phyloP scores from a whole-genome alignment of 306 rosid genomes.

The Trifolium repens region DNA sequence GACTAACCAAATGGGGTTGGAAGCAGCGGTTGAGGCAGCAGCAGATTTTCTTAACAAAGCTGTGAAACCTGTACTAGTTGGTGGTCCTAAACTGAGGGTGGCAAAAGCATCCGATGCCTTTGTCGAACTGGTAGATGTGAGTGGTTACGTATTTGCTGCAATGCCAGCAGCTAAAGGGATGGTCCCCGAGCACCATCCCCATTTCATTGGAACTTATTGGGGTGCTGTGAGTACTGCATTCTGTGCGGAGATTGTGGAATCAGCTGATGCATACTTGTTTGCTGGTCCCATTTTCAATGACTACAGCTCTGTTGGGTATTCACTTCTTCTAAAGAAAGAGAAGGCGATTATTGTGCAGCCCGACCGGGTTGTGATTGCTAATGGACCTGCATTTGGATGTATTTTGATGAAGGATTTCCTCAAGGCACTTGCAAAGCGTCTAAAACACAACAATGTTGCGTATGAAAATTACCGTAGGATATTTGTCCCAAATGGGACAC shows the following conservation, averaged over 20 bases:
- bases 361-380: slow-evolving; percentile 55
- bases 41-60: slow-evolving; percentile 81
- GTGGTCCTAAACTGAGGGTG: slow-evolving; percentile 77
- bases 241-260: slow-evolving; percentile 71
- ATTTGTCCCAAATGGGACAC: slow-evolving; percentile 70
- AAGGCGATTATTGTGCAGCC: slow-evolving; percentile 67
- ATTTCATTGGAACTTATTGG: slow-evolving; percentile 91
- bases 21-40: slow-evolving; percentile 82
- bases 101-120: slow-evolving; percentile 70
- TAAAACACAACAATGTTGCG: slow-evolving; percentile 57
- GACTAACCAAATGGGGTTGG: slow-evolving; percentile 67
- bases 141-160: slow-evolving; percentile 75
- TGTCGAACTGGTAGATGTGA: slow-evolving; percentile 73
- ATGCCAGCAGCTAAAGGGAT: slow-evolving; percentile 89
- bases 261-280: slow-evolving; percentile 68
- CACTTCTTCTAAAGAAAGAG: slow-evolving; percentile 69
- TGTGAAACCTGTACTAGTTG: slow-evolving; percentile 83
- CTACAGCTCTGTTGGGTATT: slow-evolving; percentile 72
- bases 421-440: slow-evolving; percentile 51
- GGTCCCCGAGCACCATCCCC: slow-evolving; percentile 81
- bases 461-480: slow-evolving; percentile 83
- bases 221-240: slow-evolving; percentile 73
- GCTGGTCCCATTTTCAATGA: slow-evolving; percentile 74
- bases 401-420: slow-evolving; percentile 71
- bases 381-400: slow-evolving; percentile 72